Base-by-base conservation (phyloP, 768 basidiomycete species). In the Nidularia pulvinata region DNA sequence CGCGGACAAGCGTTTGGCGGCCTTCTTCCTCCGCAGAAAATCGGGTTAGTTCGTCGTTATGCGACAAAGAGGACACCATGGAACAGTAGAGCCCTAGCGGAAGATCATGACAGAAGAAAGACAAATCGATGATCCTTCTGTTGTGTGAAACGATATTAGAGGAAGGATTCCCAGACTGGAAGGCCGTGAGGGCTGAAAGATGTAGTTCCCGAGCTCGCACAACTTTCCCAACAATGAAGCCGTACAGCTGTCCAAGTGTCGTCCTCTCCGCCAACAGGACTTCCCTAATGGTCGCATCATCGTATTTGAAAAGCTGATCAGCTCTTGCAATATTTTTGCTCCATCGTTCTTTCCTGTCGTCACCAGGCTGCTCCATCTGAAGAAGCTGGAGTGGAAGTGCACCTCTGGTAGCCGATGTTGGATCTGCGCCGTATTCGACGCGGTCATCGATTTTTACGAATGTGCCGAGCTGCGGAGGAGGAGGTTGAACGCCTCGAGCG, bases 241-340 rank as follows among this genome's bases (percentile, higher is more conserved):
- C 93, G 62, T 90, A 90, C 32, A 83, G 58, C 58, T 93, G 91
- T 2, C 83, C 78, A n/a, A 88, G 62, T 2, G 89, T 86, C 30
- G 82, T 82, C 46, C 81, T 77, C 62, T 95, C 90, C 2, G 79
- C 77, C n/a, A 90, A 69, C 52, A 93, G 73, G 33, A 83, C 77
- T 19, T 85, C 80, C 34, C 82, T 79, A 53, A 88, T 77, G 6
- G 75, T 78, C 16, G 74, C 64, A 53, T 83, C 82, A 48, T 84
- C 81, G 46, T 74, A 69, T 4, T 72, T 65, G 57, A 85, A 83
- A 5, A 88, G 69, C 54, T 85, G 75, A n/a, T 78, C 65, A 5
- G 78, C 79, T 30, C 75, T 71, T 11, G 70, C 68, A 13, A 68
- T 51, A 52, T 81, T 80, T 61, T 73, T 74, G 51, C 69, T 70